A percentile compares a stretch with the other conserved stretches of the same genome.
phyloP scores from a whole-genome alignment of 2,329 filamentous ascomycete species.

The Myriangium duriaei region DNA sequence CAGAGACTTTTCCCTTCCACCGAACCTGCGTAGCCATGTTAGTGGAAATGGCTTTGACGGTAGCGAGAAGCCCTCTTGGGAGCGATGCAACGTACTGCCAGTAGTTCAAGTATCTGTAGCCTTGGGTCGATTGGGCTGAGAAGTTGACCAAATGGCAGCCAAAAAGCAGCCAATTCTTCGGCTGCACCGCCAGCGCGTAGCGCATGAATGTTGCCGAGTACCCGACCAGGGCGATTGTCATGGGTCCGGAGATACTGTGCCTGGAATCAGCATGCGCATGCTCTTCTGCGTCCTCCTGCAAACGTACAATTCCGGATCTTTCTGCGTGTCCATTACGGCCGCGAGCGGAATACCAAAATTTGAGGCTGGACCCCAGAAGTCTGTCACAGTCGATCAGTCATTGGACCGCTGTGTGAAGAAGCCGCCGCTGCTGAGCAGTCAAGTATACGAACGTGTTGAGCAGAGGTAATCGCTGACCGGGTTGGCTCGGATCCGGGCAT shows the following conservation, averaged over 20 bases:
- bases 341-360: constrained; percentile 44
- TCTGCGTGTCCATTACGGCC: constrained; percentile 41
- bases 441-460: constrained; percentile 36
- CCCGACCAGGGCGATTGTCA: constrained; percentile 48
- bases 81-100: constrained; percentile 32
- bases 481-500: constrained; percentile 40
- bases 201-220: constrained; percentile 56
- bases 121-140: constrained; percentile 46
- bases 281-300: constrained; percentile 14
- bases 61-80: not conserved
- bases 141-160: constrained; percentile 56
- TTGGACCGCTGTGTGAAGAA: not conserved
- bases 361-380: constrained; percentile 40
- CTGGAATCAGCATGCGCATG: constrained; percentile 1
- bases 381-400: constrained; percentile 20
- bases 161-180: constrained; percentile 56
- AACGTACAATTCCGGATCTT: constrained; percentile 40
- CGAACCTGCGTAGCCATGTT: constrained; percentile 21
- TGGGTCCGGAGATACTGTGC: constrained; percentile 49
- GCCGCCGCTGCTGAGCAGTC: constrained; percentile 6
- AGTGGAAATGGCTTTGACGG: not conserved
- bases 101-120: constrained; percentile 49
- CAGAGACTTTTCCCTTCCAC: constrained; percentile 30
- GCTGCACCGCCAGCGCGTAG: constrained; percentile 50
- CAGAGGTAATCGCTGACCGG: constrained; percentile 40